Conservation (phyloP, 129 eudicot genomes). For the Apium graveolens region DNA sequence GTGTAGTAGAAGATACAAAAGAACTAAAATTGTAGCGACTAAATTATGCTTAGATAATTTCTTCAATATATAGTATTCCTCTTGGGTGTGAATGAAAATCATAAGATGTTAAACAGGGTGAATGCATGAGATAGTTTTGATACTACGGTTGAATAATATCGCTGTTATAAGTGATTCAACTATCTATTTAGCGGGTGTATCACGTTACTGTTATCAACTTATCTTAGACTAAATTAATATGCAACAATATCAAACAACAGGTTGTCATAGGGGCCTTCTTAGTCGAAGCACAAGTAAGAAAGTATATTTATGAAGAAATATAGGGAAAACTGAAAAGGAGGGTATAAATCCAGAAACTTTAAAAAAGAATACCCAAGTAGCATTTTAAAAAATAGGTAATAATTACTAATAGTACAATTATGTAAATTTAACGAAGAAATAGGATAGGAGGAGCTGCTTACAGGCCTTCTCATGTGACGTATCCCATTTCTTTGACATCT, state of each 20-base stretch:
- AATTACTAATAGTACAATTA: neutral
- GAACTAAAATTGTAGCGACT: too few species aligned
- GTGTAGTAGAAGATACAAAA: too few species aligned
- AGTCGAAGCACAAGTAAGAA: neutral
- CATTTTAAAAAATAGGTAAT: too few species aligned
- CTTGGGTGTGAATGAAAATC: neutral
- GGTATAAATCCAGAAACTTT: neutral
- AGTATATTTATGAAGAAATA: too few species aligned
- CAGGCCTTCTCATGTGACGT: slow-evolving; percentile 93
- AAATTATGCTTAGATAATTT: too few species aligned
- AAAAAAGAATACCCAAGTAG: too few species aligned
- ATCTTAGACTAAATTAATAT: neutral
- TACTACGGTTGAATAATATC: neutral
- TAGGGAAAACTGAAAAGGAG: too few species aligned
- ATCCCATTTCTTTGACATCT: slow-evolving; percentile 57
- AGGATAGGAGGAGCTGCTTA: slow-evolving; percentile 35
- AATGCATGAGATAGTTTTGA: neutral
- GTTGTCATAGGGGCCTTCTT: neutral
- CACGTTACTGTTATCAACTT: too few species aligned
- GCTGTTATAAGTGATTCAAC: neutral
- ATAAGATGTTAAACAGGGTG: neutral
- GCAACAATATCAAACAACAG: too few species aligned
- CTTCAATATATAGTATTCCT: too few species aligned
- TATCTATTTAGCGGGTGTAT: neutral
- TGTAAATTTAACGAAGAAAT: neutral